Base-by-base conservation (phyloP, 108 stramenopile species). In the Schizochytrium sp. region DNA sequence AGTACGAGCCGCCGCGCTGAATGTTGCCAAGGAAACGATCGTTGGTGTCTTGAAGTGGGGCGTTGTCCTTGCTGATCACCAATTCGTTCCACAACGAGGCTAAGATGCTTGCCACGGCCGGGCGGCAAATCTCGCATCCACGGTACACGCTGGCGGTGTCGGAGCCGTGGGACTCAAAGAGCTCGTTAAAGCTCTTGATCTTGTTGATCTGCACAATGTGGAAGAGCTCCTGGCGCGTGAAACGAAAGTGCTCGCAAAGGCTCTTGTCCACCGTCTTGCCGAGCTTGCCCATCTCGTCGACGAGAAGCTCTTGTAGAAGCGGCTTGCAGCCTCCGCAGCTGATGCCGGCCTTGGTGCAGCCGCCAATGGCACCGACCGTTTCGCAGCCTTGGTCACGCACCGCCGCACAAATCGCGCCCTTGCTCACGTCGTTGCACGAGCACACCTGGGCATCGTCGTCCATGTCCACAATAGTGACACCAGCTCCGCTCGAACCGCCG, bases 271-370 rank as follows among this genome's bases (percentile, higher is more conserved):
- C 88, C n/a, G 92, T 83, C 83, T 95, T 95, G 41, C 97, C 97
- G 53, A 97, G 90, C 59, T 91, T 92, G 89, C 95, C 94, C 57
- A 97, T 93, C 76, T 96, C 96, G 28, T 93, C 93, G 34, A 76
- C 89, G 71, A 97, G 91, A 43, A 97, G 92, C 34, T 89, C 88
- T 90, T 97, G 96, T 4, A 97, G 96, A 69, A 95, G 91, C 16
- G 96, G 95, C 89, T 97, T 96, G 88, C 97, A 97, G 43, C 97
- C 97, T 60, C 97, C 97, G 89, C 97, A 97, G 57, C 96, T 96
- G 58, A 96, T 95, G 51, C 96, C 96, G 58, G 97, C 97, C 88
- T 94, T 93, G 72, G 95, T 95, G 92, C 94, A 95, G 44, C 93
- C 97, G 87, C 97, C 94, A n/a, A 88, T 93, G 25, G 87, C 95